Evolutionary conservation across 176 grass and related monocot species (phyloP).

Genomic region (Oryza meyeriana): DNA sequence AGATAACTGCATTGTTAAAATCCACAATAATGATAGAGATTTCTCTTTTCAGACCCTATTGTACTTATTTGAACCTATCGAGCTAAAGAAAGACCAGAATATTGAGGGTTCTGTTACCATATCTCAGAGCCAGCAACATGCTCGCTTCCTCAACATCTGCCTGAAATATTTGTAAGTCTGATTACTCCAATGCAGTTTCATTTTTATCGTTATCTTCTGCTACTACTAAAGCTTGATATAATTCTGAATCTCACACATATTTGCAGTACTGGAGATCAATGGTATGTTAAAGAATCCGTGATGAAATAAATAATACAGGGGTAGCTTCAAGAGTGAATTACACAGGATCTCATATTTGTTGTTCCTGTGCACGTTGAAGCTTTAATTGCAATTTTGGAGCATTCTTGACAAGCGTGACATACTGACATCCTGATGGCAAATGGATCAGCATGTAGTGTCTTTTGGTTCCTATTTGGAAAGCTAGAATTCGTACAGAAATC

Average conservation of each 20-base stretch:
- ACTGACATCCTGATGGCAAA: neutral
- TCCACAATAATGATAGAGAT: slow-evolving; percentile 5
- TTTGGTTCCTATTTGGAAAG: slow-evolving; percentile 5
- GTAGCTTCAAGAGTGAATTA: neutral
- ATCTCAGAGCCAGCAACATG: slow-evolving; percentile 76
- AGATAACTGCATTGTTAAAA: slow-evolving; percentile 1
- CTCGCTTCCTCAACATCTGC: slow-evolving; percentile 80
- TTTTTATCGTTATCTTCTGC: slow-evolving; percentile 1
- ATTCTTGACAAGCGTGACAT: slow-evolving; percentile 16
- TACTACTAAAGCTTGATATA: slow-evolving; percentile 10
- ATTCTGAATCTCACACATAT: slow-evolving; percentile 1
- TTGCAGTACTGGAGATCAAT: slow-evolving; percentile 73
- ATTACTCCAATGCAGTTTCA: slow-evolving; percentile 3
- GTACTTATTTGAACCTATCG: slow-evolving; percentile 87
- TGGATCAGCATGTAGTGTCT: neutral
- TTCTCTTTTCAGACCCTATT: slow-evolving; percentile 61
- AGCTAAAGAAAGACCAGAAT: slow-evolving; percentile 83
- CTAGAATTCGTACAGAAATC: neutral
- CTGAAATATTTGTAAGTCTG: slow-evolving; percentile 79
- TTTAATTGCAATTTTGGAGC: slow-evolving; percentile 28
- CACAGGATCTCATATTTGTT: neutral
- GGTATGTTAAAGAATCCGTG: slow-evolving; percentile 75
- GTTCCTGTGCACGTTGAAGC: neutral
- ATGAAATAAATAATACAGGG: slow-evolving; percentile 66
- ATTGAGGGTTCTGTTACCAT: slow-evolving; percentile 95